Evolutionary conservation across 78 protist species (phyloP).

Genomic region (Dictyostelium intermedium): DNA sequence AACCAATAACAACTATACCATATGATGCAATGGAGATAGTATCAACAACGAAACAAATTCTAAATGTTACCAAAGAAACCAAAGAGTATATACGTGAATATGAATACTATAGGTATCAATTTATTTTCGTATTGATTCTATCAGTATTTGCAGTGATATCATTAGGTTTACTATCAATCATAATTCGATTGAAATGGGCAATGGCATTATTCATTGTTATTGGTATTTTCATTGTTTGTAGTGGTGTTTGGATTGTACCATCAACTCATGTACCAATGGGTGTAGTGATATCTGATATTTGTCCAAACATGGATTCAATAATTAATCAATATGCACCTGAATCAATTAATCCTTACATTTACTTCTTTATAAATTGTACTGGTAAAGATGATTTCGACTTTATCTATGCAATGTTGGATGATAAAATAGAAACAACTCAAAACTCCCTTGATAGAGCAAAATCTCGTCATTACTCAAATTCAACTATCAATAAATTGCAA

Average conservation of each 20-base stretch:
- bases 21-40: slow-evolving; percentile 48
- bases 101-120: slow-evolving; percentile 33
- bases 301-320: slow-evolving; percentile 43
- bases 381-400: background rate
- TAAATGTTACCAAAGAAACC: background rate
- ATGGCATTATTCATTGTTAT: background rate
- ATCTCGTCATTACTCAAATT: background rate
- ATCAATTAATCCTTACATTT: slow-evolving; percentile 5
- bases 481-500: background rate
- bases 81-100: slow-evolving; percentile 21
- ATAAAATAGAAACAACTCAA: background rate
- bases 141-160: background rate
- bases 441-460: background rate
- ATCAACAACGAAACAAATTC: background rate
- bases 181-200: background rate
- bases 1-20: background rate
- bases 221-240: background rate
- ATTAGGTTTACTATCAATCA: slow-evolving; percentile 17
- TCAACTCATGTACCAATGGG: slow-evolving; percentile 51
- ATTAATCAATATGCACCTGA: slow-evolving; percentile 7
- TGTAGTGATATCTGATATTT: slow-evolving; percentile 25
- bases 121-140: background rate
- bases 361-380: slow-evolving; percentile 45
- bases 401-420: background rate
- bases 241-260: slow-evolving; percentile 28